These are phyloP conservation scores for Eragrostis nindensis DNA, from an alignment of 176 grass and related monocot species.

Conservation along the genomic window DNA sequence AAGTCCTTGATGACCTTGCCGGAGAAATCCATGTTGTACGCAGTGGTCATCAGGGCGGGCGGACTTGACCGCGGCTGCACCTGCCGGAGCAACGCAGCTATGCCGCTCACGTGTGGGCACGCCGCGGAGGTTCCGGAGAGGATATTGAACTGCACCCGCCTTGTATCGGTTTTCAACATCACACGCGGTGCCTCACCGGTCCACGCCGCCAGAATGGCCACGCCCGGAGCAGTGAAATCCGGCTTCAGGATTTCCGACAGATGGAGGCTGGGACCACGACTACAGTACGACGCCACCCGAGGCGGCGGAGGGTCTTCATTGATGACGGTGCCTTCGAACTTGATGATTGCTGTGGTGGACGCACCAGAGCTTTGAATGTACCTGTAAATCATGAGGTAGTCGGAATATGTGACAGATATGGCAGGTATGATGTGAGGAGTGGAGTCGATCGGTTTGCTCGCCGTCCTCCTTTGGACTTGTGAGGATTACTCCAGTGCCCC, in stretches of 20 bases:
- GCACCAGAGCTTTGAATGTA: background rate
- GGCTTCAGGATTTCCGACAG: conserved; percentile 52
- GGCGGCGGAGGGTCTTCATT: conserved; percentile 5
- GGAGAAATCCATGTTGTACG: no score
- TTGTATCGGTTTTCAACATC: conserved; percentile 4
- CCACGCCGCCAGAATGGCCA: conserved; percentile 59
- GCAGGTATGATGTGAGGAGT: conserved; percentile 32
- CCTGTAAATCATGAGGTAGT: background rate
- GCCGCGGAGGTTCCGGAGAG: no score
- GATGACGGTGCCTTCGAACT: conserved; percentile 35
- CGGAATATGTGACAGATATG: background rate
- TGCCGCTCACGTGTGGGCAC: no score
- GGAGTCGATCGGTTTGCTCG: background rate
- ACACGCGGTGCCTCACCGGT: background rate
- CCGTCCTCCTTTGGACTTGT: conserved; percentile 18
- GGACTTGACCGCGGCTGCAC: no score
- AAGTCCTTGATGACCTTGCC: no score
- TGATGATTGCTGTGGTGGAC: background rate
- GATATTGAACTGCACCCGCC: no score
- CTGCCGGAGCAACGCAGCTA: no score
- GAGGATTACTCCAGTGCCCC: conserved; percentile 36
- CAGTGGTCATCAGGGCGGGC: no score
- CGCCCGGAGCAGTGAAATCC: conserved; percentile 56
- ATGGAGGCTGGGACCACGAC: conserved; percentile 32
- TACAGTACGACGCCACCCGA: conserved; percentile 35